Evolutionary conservation across 2,329 filamentous ascomycete genomes (phyloP).

Genomic region (Colletotrichum tabaci): DNA sequence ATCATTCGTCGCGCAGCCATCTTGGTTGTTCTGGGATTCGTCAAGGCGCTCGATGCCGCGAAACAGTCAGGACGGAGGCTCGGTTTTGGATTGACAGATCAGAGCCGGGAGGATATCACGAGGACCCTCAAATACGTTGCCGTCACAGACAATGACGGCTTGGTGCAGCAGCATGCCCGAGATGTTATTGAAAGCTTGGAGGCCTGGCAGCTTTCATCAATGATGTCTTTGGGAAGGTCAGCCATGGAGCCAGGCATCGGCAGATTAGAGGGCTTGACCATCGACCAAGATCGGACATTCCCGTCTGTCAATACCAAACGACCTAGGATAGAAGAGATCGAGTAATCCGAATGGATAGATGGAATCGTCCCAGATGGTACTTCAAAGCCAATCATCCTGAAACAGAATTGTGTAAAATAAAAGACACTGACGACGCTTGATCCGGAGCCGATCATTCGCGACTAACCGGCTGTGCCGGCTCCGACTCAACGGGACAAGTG

Average conservation of each 20-base stretch:
- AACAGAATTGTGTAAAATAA: not conserved
- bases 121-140: constrained; percentile 75
- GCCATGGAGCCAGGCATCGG: constrained; percentile 19
- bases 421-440: not conserved
- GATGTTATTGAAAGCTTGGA: constrained; percentile 78
- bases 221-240: constrained; percentile 55
- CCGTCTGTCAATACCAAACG: constrained; percentile 31
- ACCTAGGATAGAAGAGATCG: constrained; percentile 73
- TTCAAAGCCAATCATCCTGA: not conserved
- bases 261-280: constrained; percentile 28
- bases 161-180: constrained; percentile 77
- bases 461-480: not conserved
- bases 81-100: constrained; percentile 68
- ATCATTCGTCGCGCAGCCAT: constrained; percentile 79
- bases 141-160: constrained; percentile 75
- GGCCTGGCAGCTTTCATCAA: constrained; percentile 69
- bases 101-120: constrained; percentile 73
- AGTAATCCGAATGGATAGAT: constrained; percentile 53
- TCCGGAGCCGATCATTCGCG: too few relatives aligned
- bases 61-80: constrained; percentile 62
- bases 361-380: not conserved
- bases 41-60: constrained; percentile 71
- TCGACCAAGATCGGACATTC: constrained; percentile 32
- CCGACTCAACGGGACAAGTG: not conserved
- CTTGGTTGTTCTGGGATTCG: constrained; percentile 72